A percentile compares a stretch with the other conserved stretches of the same genome.
Conservation (phyloP, 345 rosid species). For the Turritis glabra region DNA sequence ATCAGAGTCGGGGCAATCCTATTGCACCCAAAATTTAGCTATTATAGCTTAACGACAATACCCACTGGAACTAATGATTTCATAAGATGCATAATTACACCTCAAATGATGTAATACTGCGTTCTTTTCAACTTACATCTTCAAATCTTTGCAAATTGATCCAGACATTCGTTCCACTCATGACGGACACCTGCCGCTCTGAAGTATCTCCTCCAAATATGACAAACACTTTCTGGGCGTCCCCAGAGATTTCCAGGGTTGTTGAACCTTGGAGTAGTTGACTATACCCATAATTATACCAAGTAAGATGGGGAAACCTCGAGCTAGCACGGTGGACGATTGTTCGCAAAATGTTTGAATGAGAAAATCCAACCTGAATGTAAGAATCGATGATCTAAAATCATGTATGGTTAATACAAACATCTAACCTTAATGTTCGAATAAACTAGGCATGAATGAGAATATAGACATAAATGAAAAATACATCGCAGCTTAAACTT, state of each 20-base stretch:
- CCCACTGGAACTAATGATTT: neutral
- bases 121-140: conserved; percentile 61
- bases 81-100: conserved; percentile 8
- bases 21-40: conserved; percentile 1
- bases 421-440: conserved; percentile 4
- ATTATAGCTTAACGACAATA: neutral
- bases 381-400: conserved; percentile 2
- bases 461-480: neutral
- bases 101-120: neutral
- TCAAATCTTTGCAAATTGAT: conserved; percentile 77
- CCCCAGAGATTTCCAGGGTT: conserved; percentile 39
- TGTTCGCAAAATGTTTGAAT: conserved; percentile 81
- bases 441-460: conserved; percentile 7
- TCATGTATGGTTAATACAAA: conserved; percentile 14
- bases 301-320: conserved; percentile 70
- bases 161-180: conserved; percentile 98
- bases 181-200: conserved; percentile 96
- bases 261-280: conserved; percentile 39
- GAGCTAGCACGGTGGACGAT: conserved; percentile 69
- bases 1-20: conserved; percentile 22
- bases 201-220: conserved; percentile 92
- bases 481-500: neutral
- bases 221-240: conserved; percentile 62
- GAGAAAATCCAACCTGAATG: conserved; percentile 95
- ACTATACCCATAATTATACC: conserved; percentile 44